Evolutionary conservation across 2,329 filamentous ascomycete species (phyloP).

Genomic region (Aspergillus luchuensis): DNA sequence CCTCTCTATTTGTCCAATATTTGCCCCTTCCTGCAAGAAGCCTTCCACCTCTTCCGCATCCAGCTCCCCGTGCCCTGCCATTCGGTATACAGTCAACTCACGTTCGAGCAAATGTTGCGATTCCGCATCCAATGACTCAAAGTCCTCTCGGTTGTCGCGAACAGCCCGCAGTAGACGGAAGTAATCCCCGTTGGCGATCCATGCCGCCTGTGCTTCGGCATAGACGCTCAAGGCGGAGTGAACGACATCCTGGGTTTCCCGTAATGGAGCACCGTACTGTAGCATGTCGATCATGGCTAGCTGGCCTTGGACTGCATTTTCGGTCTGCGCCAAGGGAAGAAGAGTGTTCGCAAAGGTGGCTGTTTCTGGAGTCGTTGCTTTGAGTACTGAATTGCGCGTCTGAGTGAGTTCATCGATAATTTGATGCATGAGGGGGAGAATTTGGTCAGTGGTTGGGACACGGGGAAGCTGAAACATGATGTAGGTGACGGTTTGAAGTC

Average conservation of each 20-base stretch:
- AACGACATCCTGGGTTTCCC: not conserved
- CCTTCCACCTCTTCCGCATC: not conserved
- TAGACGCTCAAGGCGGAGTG: not conserved
- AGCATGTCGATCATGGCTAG: constrained; percentile 2
- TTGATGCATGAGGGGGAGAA: not conserved
- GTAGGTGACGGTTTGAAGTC: not conserved
- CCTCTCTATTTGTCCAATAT: not conserved
- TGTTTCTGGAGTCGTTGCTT: not conserved
- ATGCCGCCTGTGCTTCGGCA: not conserved
- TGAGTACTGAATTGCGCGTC: not conserved
- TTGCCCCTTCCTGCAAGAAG: not conserved
- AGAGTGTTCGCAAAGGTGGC: not conserved
- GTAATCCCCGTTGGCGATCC: not conserved
- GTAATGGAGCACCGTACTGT: not conserved
- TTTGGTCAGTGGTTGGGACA: not conserved
- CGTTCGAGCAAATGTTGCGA: not conserved
- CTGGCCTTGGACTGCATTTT: not conserved
- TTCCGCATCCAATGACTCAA: not conserved
- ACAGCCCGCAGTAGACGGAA: not conserved
- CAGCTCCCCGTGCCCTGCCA: not conserved
- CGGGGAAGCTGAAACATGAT: not conserved
- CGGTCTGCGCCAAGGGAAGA: not conserved
- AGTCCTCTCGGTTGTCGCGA: not conserved
- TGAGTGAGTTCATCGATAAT: not conserved
- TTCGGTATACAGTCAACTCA: not conserved